Percentiles rank a stretch among this genome's conserved stretches.
These are phyloP conservation scores for Polychaeton citri DNA, from an alignment of 2,329 filamentous ascomycete species.

Conservation along the genomic window DNA sequence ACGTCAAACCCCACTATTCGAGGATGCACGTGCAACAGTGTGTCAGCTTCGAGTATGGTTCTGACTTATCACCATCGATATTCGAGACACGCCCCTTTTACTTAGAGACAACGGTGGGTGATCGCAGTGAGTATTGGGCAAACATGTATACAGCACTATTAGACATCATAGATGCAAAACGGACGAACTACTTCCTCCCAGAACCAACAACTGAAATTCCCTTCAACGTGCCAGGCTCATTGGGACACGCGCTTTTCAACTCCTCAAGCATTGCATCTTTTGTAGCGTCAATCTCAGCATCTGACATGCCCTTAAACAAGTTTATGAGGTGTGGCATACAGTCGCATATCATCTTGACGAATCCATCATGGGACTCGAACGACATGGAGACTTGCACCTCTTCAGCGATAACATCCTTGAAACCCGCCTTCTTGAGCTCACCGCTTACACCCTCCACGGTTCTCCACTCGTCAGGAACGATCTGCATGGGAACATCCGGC, in stretches of 20 bases:
- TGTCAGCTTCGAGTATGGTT: no score
- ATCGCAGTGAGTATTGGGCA: no score
- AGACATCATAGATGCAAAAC: no score
- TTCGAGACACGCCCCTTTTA: no score
- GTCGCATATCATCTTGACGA: constrained; percentile 8
- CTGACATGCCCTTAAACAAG: not conserved
- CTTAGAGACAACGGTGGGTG: no score
- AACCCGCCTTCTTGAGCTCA: constrained; percentile 16
- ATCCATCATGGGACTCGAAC: constrained; percentile 9
- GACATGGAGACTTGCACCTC: constrained; percentile 13
- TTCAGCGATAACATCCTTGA: constrained; percentile 12
- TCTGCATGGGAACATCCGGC: constrained; percentile 8
- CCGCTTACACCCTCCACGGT: constrained; percentile 6
- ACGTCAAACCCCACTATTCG: no score
- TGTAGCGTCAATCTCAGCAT: constrained; percentile 10
- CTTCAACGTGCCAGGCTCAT: constrained; percentile 13
- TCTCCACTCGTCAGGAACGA: constrained; percentile 15
- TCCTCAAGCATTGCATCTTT: constrained; percentile 8
- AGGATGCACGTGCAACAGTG: no score
- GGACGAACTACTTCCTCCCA: constrained; percentile 15
- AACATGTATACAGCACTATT: no score
- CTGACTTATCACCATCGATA: no score
- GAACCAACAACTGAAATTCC: constrained; percentile 15
- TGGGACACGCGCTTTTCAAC: constrained; percentile 9
- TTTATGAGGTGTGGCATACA: constrained; percentile 1